Evolutionary conservation across 2,329 filamentous ascomycete genomes (phyloP).

Genomic region (Sclerotinia spermophila): DNA sequence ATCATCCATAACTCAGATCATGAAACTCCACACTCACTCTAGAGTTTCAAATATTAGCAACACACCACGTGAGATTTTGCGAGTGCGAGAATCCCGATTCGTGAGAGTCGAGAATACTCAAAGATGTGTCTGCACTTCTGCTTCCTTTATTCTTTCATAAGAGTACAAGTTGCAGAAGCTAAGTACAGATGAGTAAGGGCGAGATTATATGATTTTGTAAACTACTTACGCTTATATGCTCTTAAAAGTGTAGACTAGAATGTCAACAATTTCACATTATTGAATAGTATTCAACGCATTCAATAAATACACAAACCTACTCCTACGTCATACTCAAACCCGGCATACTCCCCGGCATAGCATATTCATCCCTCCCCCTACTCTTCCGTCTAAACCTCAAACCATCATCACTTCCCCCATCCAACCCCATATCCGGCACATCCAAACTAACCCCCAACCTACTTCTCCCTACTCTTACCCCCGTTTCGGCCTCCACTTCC

Average conservation of each 20-base stretch:
- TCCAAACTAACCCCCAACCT: conserved; percentile 36
- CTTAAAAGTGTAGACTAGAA: background rate
- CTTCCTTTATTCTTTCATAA: background rate
- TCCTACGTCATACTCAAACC: conserved; percentile 29
- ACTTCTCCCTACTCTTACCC: conserved; percentile 28
- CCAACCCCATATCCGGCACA: conserved; percentile 35
- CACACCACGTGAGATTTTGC: too few species aligned
- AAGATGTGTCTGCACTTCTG: background rate
- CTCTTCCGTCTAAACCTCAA: conserved; percentile 34
- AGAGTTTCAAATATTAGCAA: too few species aligned
- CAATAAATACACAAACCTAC: background rate
- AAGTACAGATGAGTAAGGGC: background rate
- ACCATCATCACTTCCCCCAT: conserved; percentile 34
- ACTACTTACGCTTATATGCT: too few species aligned
- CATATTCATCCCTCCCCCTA: conserved; percentile 37
- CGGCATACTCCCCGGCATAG: conserved; percentile 40
- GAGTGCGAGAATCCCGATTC: too few species aligned
- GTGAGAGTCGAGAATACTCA: too few species aligned
- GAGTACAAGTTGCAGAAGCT: background rate
- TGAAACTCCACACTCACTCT: too few species aligned
- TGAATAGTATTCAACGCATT: background rate
- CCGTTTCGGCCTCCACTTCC: conserved; percentile 46
- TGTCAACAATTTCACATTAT: background rate
- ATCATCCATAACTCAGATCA: too few species aligned
- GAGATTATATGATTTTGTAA: background rate